Evolutionary conservation across 208 protist genomes (phyloP), one percentile per base, ranked within the genome.

Genomic region (Leishmania arabica): DNA sequence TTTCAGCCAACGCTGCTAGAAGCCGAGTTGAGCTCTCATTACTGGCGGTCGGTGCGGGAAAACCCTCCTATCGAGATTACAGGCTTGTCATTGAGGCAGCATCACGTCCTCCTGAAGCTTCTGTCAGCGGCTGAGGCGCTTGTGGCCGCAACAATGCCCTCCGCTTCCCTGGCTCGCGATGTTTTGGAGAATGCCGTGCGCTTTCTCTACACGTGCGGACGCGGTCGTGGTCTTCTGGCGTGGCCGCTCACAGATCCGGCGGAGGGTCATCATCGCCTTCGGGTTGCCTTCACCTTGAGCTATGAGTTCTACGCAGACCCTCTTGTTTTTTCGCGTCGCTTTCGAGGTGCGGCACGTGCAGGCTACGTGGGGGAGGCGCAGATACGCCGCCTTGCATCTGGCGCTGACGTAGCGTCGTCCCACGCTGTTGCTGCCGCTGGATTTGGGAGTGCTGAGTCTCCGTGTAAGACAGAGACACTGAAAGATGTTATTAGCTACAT

Each of bases 221-320:
- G 49, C 27, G 51, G 78, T 4, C 82, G 74, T 53, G 34, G 78
- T 9, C 64, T 82, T 54, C 37, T 86, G 64, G 37, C 51, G 37
- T 86, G 82, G 78, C 82, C 82, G 42, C 53, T 86, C 31, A 34
- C 69, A 11, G 78, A 79, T n/a, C 60, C 72, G 31, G 34, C 54
- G 24, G 82, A 86, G 56, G 73, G 71, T 37, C 45, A 51, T 54
- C 65, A 47, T 17, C 74, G 37, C 34, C 78, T 60, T 7, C 82
- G 82, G 34, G 53, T 86, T 0, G 78, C 78, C 42, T 86, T 86
- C 56, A 64, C 74, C n/a, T 4, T 86, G 65, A 80, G 71, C 56
- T 66, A 82, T 75, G 82, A 86, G 37, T 58, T 82, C 37, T 75
- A 58, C 64, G 42, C 31, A 5, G 27, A 73, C 34, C 69, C 69